phyloP scores from a whole-genome alignment of 163 green algal genomes.

The Prototheca wickerhamii region DNA sequence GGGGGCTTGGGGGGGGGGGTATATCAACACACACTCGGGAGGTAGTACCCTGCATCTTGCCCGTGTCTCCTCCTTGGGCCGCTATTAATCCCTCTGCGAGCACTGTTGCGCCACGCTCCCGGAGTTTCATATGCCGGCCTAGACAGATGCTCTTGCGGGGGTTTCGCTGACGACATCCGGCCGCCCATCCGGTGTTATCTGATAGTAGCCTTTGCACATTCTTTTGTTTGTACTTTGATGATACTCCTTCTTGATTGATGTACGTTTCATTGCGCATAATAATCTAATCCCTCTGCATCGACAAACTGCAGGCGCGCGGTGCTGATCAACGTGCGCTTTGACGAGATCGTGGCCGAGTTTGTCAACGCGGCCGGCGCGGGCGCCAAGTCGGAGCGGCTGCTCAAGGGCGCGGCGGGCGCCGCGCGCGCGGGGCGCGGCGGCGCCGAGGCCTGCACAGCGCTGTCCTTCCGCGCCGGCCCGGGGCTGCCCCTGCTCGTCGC shows the following conservation, averaged over 20 bases:
- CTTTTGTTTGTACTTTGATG: background rate
- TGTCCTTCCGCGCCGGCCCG: slow-evolving; percentile 61
- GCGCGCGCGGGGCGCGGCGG: slow-evolving; percentile 11
- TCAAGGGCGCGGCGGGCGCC: slow-evolving; percentile 10
- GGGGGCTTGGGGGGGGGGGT: background rate
- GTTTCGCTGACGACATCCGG: slow-evolving; percentile 50
- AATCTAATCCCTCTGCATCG: background rate
- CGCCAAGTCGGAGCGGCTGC: slow-evolving; percentile 16
- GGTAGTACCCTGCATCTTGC: background rate
- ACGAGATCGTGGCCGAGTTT: slow-evolving; percentile 63
- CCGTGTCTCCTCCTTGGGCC: slow-evolving; percentile 16
- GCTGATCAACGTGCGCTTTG: slow-evolving; percentile 74
- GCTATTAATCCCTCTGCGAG: slow-evolving; percentile 51
- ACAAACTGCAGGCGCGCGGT: slow-evolving; percentile 44
- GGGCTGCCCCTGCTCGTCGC: slow-evolving; percentile 70
- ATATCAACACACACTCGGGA: background rate
- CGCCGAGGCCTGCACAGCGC: slow-evolving; percentile 34
- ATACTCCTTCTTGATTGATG: background rate
- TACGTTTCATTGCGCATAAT: background rate
- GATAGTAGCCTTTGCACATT: slow-evolving; percentile 51
- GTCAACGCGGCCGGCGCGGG: slow-evolving; percentile 48
- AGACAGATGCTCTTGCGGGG: slow-evolving; percentile 27
- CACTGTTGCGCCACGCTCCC: slow-evolving; percentile 6
- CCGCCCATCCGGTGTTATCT: slow-evolving; percentile 41
- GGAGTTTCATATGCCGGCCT: slow-evolving; percentile 47